Percentiles rank a stretch among this genome's conserved stretches.
phyloP scores from a whole-genome alignment of 495 filamentous ascomycete species.

The Neurospora sp. region DNA sequence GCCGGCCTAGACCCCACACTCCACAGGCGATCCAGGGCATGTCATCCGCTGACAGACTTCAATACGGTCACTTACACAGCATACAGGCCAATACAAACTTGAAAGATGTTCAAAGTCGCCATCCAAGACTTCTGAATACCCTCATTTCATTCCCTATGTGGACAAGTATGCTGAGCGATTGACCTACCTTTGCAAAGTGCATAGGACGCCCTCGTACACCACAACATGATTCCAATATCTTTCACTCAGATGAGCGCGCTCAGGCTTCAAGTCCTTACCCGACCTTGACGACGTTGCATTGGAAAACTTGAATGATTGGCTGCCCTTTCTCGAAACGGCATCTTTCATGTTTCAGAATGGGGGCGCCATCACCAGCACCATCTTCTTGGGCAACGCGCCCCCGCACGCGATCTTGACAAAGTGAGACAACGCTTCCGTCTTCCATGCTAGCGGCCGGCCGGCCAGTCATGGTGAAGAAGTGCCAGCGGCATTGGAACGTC shows the following conservation, averaged over 20 bases:
- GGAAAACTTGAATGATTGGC: neutral
- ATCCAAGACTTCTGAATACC: neutral
- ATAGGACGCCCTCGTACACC: neutral
- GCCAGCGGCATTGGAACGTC: neutral
- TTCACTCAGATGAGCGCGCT: neutral
- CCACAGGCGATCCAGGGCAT: neutral
- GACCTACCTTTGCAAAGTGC: neutral
- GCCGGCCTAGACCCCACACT: neutral
- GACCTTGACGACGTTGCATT: neutral
- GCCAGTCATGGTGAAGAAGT: neutral
- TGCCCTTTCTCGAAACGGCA: neutral
- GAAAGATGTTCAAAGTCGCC: neutral
- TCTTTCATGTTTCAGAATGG: neutral
- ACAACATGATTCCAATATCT: neutral
- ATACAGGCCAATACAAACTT: neutral
- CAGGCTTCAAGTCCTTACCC: neutral
- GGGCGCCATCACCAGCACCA: neutral
- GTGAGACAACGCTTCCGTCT: neutral
- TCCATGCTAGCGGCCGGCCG: neutral
- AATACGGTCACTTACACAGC: neutral
- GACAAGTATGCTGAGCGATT: neutral
- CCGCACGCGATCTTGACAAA: neutral
- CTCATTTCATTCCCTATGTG: neutral
- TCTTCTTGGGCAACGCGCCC: neutral
- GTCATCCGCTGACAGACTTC: neutral